Percentiles rank a stretch among this genome's conserved stretches.
phyloP scores from a whole-genome alignment of 306 rosid genomes.

The Purshia tridentata region DNA sequence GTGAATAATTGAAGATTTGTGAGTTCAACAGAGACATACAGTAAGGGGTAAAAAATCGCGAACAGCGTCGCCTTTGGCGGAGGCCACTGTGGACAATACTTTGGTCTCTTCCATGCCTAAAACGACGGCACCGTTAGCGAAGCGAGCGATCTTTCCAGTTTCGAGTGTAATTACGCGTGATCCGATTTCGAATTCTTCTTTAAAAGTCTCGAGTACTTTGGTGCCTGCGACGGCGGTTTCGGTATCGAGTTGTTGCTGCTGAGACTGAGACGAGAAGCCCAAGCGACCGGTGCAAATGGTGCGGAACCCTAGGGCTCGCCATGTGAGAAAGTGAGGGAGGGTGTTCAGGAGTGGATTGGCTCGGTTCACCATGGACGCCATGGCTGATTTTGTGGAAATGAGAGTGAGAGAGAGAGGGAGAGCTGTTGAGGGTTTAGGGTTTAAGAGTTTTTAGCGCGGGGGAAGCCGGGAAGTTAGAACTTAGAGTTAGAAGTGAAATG shows the following conservation, averaged over 20 bases:
- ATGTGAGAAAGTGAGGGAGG: slow-evolving; percentile 52
- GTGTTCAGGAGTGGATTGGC: slow-evolving; percentile 48
- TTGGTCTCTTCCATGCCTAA: slow-evolving; percentile 65
- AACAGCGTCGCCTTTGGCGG: slow-evolving; percentile 57
- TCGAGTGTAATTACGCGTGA: slow-evolving; percentile 61
- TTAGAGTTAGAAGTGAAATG: too few species aligned
- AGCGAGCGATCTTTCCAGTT: slow-evolving; percentile 82
- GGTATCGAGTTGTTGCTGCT: slow-evolving; percentile 30
- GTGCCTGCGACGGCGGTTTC: slow-evolving; percentile 38
- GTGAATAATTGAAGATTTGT: neutral
- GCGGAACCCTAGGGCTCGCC: slow-evolving; percentile 49
- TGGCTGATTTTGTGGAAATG: slow-evolving; percentile 19
- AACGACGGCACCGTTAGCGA: slow-evolving; percentile 86
- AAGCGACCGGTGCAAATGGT: slow-evolving; percentile 59
- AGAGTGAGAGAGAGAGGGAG: neutral
- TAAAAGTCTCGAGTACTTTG: slow-evolving; percentile 58
- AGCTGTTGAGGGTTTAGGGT: slow-evolving; percentile 38
- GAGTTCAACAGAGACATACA: slow-evolving; percentile 37
- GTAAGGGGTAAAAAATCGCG: slow-evolving; percentile 93
- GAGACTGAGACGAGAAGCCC: slow-evolving; percentile 53
- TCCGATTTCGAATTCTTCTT: slow-evolving; percentile 83
- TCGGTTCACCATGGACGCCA: slow-evolving; percentile 45
- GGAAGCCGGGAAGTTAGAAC: too few species aligned
- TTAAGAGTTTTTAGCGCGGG: slow-evolving; percentile 34
- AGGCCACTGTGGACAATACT: slow-evolving; percentile 68